Evolutionary conservation across 2,329 filamentous ascomycete species (phyloP).

Genomic region (Neofusicoccum parvum): DNA sequence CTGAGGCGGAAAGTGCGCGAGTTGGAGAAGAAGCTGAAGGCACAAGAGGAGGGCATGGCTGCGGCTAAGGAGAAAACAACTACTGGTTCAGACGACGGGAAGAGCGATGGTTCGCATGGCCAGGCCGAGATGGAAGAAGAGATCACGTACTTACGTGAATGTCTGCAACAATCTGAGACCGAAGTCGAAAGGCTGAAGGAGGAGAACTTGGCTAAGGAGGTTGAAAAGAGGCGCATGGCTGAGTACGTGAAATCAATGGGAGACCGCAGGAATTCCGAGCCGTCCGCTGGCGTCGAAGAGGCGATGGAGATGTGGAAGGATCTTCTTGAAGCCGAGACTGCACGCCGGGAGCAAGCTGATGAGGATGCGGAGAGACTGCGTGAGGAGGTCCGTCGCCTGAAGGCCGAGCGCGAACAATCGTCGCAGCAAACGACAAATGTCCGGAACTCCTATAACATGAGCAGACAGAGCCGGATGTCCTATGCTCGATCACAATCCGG

Average conservation of each 20-base stretch:
- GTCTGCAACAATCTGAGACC: constrained; percentile 79
- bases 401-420: constrained; percentile 43
- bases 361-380: constrained; percentile 83
- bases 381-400: constrained; percentile 78
- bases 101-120: constrained; percentile 56
- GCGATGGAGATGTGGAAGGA: constrained; percentile 86
- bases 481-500: constrained; percentile 40
- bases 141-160: constrained; percentile 79
- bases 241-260: constrained; percentile 73
- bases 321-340: constrained; percentile 87
- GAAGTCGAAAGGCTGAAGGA: constrained; percentile 81
- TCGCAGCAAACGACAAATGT: constrained; percentile 35
- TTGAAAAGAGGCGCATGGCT: constrained; percentile 82
- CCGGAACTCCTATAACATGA: constrained; percentile 41
- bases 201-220: constrained; percentile 76
- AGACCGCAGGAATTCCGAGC: constrained; percentile 43
- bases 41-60: constrained; percentile 55
- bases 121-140: constrained; percentile 79
- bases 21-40: constrained; percentile 75
- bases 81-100: constrained; percentile 54
- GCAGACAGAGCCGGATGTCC: constrained; percentile 38
- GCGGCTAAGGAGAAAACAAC: constrained; percentile 41
- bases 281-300: constrained; percentile 41
- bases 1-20: constrained; percentile 81
- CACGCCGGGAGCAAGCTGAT: constrained; percentile 84